Conservation (phyloP, 1,284 basidiomycete species). For the Cryptococcus amylolentus region DNA sequence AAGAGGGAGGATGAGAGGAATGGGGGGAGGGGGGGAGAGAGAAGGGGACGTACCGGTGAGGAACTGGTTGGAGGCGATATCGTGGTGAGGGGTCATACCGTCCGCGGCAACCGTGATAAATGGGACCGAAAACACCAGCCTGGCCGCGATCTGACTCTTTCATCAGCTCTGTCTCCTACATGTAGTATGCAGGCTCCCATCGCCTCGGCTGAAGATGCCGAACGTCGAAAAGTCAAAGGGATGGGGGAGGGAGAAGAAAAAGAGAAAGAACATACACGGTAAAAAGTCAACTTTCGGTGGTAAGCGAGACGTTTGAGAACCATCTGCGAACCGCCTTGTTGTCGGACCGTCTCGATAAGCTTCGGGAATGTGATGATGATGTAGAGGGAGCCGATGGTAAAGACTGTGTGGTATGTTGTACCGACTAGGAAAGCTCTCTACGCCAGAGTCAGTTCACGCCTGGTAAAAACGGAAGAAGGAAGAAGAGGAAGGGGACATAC, state of each 20-base stretch:
- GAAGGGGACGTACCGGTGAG: neutral
- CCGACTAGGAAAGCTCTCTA: constrained; percentile 6
- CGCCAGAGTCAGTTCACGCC: neutral
- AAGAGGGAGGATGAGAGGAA: too few relatives aligned
- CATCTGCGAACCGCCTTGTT: constrained; percentile 11
- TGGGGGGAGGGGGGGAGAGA: neutral
- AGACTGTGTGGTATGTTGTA: constrained; percentile 4
- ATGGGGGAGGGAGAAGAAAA: neutral
- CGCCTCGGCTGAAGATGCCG: too few relatives aligned
- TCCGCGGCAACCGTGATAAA: too few relatives aligned
- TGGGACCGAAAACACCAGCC: too few relatives aligned
- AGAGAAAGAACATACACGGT: constrained; percentile 10
- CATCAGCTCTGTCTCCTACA: too few relatives aligned
- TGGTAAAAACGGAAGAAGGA: neutral
- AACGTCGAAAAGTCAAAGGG: too few relatives aligned
- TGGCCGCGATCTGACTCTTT: too few relatives aligned
- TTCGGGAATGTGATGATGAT: constrained; percentile 4
- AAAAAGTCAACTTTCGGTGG: constrained; percentile 6
- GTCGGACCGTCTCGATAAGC: constrained; percentile 7
- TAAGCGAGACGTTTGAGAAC: constrained; percentile 9
- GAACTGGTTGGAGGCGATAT: too few relatives aligned
- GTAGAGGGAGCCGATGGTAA: constrained; percentile 12
- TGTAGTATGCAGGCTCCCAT: too few relatives aligned
- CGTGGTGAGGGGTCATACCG: too few relatives aligned
- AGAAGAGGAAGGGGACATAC: neutral